phyloP scores from a whole-genome alignment of 2,329 filamentous ascomycete species.

The Cladosporium velox region DNA sequence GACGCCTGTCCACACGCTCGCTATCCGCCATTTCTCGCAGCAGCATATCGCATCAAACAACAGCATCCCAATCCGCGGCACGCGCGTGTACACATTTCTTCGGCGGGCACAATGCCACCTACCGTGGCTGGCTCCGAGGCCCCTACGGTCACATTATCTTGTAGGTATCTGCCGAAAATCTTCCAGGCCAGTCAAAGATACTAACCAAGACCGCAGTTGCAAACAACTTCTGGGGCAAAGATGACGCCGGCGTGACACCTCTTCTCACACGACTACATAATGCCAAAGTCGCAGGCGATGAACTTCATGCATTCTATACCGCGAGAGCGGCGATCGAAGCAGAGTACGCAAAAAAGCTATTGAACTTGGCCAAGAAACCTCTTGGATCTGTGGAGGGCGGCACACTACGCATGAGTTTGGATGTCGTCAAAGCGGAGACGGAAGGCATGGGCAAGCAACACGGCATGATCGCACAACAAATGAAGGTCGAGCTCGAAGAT shows the following conservation, averaged over 20 bases:
- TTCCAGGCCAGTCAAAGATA: not conserved
- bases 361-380: slow-evolving; percentile 82
- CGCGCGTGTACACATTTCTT: slow-evolving; percentile 13
- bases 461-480: slow-evolving; percentile 83
- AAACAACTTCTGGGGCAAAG: slow-evolving; percentile 99
- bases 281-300: slow-evolving; percentile 92
- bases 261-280: slow-evolving; percentile 92
- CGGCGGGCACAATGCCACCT: slow-evolving; percentile 37
- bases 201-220: slow-evolving; percentile 67
- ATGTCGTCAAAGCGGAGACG: slow-evolving; percentile 83
- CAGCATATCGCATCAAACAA: not conserved
- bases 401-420: slow-evolving; percentile 78
- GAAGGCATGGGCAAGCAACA: slow-evolving; percentile 95
- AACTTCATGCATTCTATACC: slow-evolving; percentile 87
- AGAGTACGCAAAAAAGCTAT: slow-evolving; percentile 87
- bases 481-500: slow-evolving; percentile 95
- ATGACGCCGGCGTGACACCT: slow-evolving; percentile 91
- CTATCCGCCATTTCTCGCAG: not conserved
- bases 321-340: slow-evolving; percentile 93
- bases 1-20: slow-evolving; percentile 5
- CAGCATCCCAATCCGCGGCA: not conserved
- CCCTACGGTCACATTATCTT: slow-evolving; percentile 41
- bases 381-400: slow-evolving; percentile 86
- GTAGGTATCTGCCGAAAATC: slow-evolving; percentile 25
- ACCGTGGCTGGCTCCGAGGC: slow-evolving; percentile 36